Evolutionary conservation across 306 rosid genomes (phyloP), one percentile per base, ranked within the genome.

Genomic region (Calophaca sinica): DNA sequence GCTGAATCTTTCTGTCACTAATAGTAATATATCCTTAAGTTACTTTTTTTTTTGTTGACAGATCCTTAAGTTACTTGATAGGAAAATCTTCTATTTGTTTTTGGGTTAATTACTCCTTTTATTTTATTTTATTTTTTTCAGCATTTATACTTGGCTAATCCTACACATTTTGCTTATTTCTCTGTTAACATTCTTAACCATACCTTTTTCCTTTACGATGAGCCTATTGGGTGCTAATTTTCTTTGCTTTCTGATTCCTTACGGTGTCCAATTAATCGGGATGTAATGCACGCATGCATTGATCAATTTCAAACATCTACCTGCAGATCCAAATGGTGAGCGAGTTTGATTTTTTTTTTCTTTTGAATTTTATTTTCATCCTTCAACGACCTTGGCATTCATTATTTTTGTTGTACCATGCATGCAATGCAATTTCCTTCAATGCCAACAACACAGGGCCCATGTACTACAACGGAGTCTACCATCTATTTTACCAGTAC

Each of bases 281-380:
- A 26, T 13, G 68, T 41, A 62, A 73, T 73, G 61, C 3, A 20
- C 77, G 8, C 33, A 49, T 63, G 50, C 66, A 64, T 64, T 6
- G 68, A 42, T 54, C 39, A 46, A 63, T 15, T 39, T 75, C 44
- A 53, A 52, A 14, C 28, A 45, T 59, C 59, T 69, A 69, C 55
- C 39, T 33, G 29, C 84, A 91, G 96, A 91, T 79, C 98, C 97
- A 41, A 93, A 91, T 68, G 98, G 98, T 93, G 48, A 88, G 91
- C 3, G 0, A 9, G 2, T 7, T 58, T 35, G 0, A 49, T 28
- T 6, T 14, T 58, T 13, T 51, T 4, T 6, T n/a, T 9, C 15
- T 26, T 12, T 48, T 14, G 1, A 9, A 75, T 77, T 50, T 49
- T 49, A 2, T 20, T 46, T 7, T 9, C 9, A 67, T 66, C 14